A percentile compares a stretch with the other conserved stretches of the same genome.
phyloP scores from a whole-genome alignment of 2,329 filamentous ascomycete species.

The Hypoxylon sp. region DNA sequence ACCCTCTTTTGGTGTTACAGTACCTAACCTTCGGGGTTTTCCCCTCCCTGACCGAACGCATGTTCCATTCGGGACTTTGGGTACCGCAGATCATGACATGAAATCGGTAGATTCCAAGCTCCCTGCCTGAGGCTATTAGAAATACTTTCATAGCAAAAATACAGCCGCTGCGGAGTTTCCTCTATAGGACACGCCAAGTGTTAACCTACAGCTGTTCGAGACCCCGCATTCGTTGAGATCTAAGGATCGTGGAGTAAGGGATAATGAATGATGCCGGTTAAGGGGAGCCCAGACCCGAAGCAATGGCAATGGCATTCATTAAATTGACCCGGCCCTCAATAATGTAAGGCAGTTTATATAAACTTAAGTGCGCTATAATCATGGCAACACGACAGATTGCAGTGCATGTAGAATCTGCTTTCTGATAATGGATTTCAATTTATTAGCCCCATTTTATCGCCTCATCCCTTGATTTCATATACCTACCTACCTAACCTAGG shows the following conservation, averaged over 20 bases:
- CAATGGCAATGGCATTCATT: not conserved
- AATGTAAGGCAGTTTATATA: not conserved
- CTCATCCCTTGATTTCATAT: no score
- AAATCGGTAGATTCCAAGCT: not conserved
- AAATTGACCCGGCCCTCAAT: not conserved
- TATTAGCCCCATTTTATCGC: no score
- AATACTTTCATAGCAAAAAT: not conserved
- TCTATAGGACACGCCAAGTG: not conserved
- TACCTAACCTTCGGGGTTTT: not conserved
- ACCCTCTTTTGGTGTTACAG: conserved; percentile 13
- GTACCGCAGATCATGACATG: conserved; percentile 5
- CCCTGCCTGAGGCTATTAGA: not conserved
- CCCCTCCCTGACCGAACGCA: conserved; percentile 11
- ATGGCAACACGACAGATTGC: no score
- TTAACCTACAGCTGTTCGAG: not conserved
- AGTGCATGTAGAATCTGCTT: no score
- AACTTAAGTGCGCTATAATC: no score
- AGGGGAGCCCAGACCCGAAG: not conserved
- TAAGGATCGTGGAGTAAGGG: not conserved
- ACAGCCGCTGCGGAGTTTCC: not conserved
- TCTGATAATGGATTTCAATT: no score
- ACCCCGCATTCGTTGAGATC: not conserved
- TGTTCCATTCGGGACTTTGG: conserved; percentile 19
- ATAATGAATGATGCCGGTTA: no score
- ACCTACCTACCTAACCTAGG: no score